These are phyloP conservation scores for Panellus pusillus DNA, from an alignment of 768 basidiomycete genomes.

Conservation along the genomic window DNA sequence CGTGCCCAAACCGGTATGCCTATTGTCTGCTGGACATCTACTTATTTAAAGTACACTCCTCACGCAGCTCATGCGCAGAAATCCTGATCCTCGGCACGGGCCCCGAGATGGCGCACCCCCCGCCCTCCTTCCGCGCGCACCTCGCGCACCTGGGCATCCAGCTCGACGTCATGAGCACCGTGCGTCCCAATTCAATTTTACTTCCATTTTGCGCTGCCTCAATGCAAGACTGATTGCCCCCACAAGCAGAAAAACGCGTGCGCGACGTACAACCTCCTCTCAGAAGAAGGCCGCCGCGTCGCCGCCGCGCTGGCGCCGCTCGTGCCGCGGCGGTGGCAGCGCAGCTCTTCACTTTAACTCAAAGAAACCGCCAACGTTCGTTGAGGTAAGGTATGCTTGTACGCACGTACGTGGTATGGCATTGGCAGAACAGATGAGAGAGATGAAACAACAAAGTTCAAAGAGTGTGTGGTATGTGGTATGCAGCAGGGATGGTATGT, in stretches of 20 bases:
- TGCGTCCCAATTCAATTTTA: slow-evolving; percentile 34
- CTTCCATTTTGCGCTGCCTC: slow-evolving; percentile 33
- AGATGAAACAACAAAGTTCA: too few relatives aligned
- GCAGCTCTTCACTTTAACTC: too few relatives aligned
- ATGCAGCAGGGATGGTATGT: too few relatives aligned
- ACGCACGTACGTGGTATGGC: too few relatives aligned
- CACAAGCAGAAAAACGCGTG: slow-evolving; percentile 60
- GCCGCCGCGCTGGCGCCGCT: slow-evolving; percentile 87
- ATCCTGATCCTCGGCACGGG: slow-evolving; percentile 92
- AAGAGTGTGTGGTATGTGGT: too few relatives aligned
- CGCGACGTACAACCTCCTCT: slow-evolving; percentile 90
- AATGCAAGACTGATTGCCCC: background rate
- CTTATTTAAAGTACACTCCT: too few relatives aligned
- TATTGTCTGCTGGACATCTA: too few relatives aligned
- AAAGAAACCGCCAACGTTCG: too few relatives aligned
- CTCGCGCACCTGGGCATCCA: slow-evolving; percentile 80
- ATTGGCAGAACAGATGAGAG: too few relatives aligned
- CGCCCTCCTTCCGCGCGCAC: slow-evolving; percentile 62
- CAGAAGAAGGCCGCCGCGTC: slow-evolving; percentile 91
- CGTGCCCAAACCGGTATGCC: slow-evolving; percentile 84
- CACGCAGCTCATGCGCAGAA: slow-evolving; percentile 46
- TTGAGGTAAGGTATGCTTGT: too few relatives aligned
- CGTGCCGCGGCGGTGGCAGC: slow-evolving; percentile 53
- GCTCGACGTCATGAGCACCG: slow-evolving; percentile 84
- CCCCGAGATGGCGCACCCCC: slow-evolving; percentile 64